Evolutionary conservation across 306 rosid genomes (phyloP), one percentile per base, ranked within the genome.

Genomic region (Coriaria nepalensis): DNA sequence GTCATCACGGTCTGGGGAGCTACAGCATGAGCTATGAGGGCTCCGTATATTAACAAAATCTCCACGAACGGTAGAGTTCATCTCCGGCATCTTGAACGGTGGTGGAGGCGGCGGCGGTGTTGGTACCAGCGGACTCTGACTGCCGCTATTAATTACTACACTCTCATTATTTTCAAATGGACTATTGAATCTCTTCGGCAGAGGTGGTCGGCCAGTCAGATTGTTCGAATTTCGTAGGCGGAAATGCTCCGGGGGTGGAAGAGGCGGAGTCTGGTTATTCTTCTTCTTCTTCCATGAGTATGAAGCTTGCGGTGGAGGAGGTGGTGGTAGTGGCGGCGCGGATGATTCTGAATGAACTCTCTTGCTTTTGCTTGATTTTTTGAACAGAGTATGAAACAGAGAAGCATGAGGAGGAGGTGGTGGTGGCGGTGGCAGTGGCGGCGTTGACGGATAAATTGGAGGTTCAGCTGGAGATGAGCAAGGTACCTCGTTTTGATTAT

Each of bases 331-430:
- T 0, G 76, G 53, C 2, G 78, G 69, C 4, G 78, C 60, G 0
- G 57, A 6, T 5, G 80, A 45, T 4, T 77, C 74, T 0, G 94
- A 79, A 35, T 85, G 82, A 14, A 79, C 62, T 68, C 75, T 75
- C 74, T 75, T 85, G 47, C 49, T 73, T 67, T 77, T 81, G 62
- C 64, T 61, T 6, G 85, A 73, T 45, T 81, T 90, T 49, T 77
- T 65, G 57, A 90, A 85, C 14, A 82, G 47, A 55, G 50, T 73
- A 2, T 80, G 82, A 43, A 90, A 77, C 7, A 81, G 69, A 0
- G 98, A 90, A 3, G 86, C 63, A 0, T 77, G 86, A 0, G 83
- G 86, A 0, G 92, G 84, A 0, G 76, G 93, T 0, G 86, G 95
- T 0, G 96, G 96, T 0, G 87, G 78, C 0, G 65, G 80, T 9